Conservation (phyloP, 2,329 filamentous ascomycete species). For the Fusarium circinatum region DNA sequence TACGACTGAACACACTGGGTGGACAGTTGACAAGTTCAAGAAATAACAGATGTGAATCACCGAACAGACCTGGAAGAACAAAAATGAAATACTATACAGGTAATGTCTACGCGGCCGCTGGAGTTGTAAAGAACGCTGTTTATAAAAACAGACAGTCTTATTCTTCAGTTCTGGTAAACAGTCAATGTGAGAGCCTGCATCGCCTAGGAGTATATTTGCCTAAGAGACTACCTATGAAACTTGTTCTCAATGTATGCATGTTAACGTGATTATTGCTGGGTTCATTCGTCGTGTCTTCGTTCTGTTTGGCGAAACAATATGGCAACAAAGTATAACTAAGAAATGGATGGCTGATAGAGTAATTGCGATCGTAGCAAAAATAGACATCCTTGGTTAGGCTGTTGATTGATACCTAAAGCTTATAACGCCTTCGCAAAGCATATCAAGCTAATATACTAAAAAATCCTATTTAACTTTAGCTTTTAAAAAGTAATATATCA, state of each 20-base stretch:
- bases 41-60: too few relatives aligned
- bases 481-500: too few relatives aligned
- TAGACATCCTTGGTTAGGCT: too few relatives aligned
- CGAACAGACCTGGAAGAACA: not conserved
- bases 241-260: fast-evolving
- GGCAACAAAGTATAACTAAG: fast-evolving
- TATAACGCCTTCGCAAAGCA: too few relatives aligned
- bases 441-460: too few relatives aligned
- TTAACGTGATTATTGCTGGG: not conserved
- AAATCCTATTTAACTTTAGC: too few relatives aligned
- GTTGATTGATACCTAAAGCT: too few relatives aligned
- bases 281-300: fast-evolving
- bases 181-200: fast-evolving
- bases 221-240: fast-evolving
- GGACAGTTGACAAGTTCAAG: not conserved
- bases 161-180: not conserved
- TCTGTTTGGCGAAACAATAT: fast-evolving
- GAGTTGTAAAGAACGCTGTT: too few relatives aligned
- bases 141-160: fast-evolving
- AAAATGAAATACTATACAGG: fast-evolving
- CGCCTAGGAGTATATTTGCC: fast-evolving
- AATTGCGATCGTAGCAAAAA: not conserved
- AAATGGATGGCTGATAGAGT: too few relatives aligned
- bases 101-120: fast-evolving
- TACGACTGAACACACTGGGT: not conserved